phyloP scores from a whole-genome alignment of 176 grass and related monocot species.

The Zoysia japonica region DNA sequence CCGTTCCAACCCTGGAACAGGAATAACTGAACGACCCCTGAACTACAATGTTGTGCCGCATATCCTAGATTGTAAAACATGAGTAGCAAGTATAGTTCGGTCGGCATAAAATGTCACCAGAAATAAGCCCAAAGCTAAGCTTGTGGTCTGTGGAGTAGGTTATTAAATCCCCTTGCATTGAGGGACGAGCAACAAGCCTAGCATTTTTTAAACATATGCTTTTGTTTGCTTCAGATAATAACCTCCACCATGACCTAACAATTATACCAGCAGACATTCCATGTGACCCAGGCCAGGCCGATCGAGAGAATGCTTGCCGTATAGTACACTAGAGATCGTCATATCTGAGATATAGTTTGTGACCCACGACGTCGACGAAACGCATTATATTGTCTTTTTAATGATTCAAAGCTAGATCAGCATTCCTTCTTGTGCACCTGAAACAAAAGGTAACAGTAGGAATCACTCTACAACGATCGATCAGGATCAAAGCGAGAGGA shows the following conservation, averaged over 20 bases:
- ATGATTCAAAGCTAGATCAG: background rate
- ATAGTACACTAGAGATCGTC: too few relatives aligned
- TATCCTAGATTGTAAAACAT: constrained; percentile 21
- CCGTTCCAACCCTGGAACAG: too few relatives aligned
- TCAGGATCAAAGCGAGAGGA: background rate
- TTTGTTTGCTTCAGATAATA: background rate
- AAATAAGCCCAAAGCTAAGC: background rate
- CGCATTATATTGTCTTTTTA: background rate
- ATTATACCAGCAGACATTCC: too few relatives aligned
- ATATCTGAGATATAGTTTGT: background rate
- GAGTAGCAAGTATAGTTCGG: too few relatives aligned
- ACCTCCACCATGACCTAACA: too few relatives aligned
- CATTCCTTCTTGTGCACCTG: background rate
- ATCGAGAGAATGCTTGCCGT: too few relatives aligned
- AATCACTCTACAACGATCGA: background rate
- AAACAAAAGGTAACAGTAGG: background rate
- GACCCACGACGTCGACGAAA: too few relatives aligned
- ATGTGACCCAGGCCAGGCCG: too few relatives aligned
- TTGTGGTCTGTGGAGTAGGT: background rate
- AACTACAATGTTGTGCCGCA: background rate
- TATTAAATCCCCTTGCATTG: constrained; percentile 11
- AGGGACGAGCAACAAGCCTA: background rate
- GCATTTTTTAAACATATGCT: background rate
- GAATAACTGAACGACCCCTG: background rate
- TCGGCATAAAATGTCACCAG: constrained; percentile 27